Conservation (phyloP, 108 stramenopile species). For the Skeletonema costatum region DNA sequence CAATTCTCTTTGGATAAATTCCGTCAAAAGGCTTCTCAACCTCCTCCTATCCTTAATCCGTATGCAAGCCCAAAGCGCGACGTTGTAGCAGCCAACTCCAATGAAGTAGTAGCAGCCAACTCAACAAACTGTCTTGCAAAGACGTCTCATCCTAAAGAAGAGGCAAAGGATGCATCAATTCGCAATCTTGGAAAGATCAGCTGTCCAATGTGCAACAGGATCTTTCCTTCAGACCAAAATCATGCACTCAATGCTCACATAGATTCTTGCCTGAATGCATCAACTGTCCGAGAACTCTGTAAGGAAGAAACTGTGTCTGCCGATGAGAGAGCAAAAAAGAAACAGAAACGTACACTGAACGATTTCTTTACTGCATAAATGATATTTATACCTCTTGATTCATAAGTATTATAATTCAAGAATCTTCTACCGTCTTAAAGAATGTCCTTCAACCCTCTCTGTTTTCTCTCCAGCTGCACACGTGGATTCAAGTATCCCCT, state of each 20-base stretch:
- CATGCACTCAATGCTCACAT: conserved; percentile 73
- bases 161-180: background rate
- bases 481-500: conserved; percentile 95
- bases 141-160: background rate
- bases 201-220: conserved; percentile 55
- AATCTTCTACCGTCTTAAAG: background rate
- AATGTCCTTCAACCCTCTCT: conserved; percentile 56
- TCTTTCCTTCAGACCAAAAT: conserved; percentile 20
- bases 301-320: conserved; percentile 48
- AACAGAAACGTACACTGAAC: conserved; percentile 45
- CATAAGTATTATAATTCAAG: background rate
- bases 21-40: background rate
- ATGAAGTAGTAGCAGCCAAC: no score
- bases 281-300: conserved; percentile 52
- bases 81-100: background rate
- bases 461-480: conserved; percentile 78
- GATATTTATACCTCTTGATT: background rate
- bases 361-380: conserved; percentile 51
- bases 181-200: conserved; percentile 7
- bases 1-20: conserved; percentile 32
- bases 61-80: background rate
- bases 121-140: background rate
- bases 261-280: conserved; percentile 67
- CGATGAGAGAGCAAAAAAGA: conserved; percentile 18
- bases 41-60: background rate